These are phyloP conservation scores for Parathielavia appendiculata DNA, from an alignment of 495 filamentous ascomycete species.

Conservation along the genomic window DNA sequence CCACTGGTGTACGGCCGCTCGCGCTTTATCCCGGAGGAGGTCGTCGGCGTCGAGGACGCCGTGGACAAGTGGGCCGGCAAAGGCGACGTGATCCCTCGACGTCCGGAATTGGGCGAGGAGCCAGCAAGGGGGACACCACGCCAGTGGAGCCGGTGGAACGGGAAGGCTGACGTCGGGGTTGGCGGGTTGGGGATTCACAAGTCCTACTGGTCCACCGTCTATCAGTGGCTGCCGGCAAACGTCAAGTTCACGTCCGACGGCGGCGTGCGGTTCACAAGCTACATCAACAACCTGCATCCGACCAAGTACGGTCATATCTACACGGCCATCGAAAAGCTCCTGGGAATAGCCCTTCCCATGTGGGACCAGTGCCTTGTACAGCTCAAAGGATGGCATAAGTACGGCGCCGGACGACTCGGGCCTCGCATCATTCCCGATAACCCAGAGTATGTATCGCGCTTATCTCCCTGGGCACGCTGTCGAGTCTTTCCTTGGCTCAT, in stretches of 20 bases:
- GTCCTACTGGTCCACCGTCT: constrained; percentile 42
- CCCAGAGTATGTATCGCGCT: not conserved
- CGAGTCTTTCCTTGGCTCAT: not conserved
- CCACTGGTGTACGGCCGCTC: constrained; percentile 47
- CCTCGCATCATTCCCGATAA: not conserved
- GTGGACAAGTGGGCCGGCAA: constrained; percentile 31
- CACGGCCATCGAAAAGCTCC: constrained; percentile 46
- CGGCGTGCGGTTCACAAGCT: constrained; percentile 61
- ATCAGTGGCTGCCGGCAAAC: constrained; percentile 61
- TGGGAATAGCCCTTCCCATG: constrained; percentile 46
- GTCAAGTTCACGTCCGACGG: constrained; percentile 41
- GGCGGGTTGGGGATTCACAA: constrained; percentile 9
- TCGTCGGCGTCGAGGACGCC: constrained; percentile 30
- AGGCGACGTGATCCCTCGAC: constrained; percentile 27
- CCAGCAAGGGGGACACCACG: not conserved
- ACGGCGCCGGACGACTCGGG: not conserved
- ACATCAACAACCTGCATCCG: constrained; percentile 65
- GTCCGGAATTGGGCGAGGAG: not conserved
- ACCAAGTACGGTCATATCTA: constrained; percentile 47
- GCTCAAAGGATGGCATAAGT: constrained; percentile 36
- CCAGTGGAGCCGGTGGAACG: too few species aligned
- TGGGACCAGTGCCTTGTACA: constrained; percentile 50
- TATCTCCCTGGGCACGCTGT: too few species aligned
- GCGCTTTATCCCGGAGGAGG: constrained; percentile 22
- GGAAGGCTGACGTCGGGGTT: constrained; percentile 10